Conservation (phyloP, 2,329 filamentous ascomycete species). For the Dactylonectria estremocensis region DNA sequence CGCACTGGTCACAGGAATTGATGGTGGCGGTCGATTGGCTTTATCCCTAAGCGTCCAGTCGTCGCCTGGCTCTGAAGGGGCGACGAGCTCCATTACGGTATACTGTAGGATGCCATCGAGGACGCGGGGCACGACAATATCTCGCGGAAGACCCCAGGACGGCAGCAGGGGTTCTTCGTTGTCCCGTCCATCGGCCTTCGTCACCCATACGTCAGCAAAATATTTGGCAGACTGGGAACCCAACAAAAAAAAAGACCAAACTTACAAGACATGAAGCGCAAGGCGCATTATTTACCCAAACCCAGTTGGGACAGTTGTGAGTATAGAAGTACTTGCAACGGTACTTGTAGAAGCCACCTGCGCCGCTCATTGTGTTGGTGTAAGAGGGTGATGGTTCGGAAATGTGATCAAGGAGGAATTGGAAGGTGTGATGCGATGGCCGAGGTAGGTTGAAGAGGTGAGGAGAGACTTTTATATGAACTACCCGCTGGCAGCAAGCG, state of each 20-base stretch:
- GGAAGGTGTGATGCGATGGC: slow-evolving; percentile 31
- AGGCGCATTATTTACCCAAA: slow-evolving; percentile 66
- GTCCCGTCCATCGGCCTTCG: slow-evolving; percentile 66
- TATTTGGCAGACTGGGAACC: background rate
- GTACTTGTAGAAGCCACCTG: slow-evolving; percentile 67
- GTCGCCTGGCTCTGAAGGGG: slow-evolving; percentile 54
- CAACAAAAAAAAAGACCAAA: slow-evolving; percentile 22
- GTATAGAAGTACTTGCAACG: slow-evolving; percentile 70
- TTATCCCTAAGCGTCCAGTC: slow-evolving; percentile 58
- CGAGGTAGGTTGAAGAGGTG: slow-evolving; percentile 30
- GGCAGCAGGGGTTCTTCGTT: slow-evolving; percentile 52
- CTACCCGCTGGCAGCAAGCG: slow-evolving; percentile 44
- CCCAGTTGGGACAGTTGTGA: slow-evolving; percentile 68
- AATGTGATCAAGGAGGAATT: slow-evolving; percentile 12
- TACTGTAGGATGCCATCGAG: slow-evolving; percentile 64
- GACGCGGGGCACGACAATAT: slow-evolving; percentile 63
- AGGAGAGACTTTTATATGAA: slow-evolving; percentile 46
- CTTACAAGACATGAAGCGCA: slow-evolving; percentile 67
- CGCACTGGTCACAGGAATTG: slow-evolving; percentile 49
- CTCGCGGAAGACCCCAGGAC: slow-evolving; percentile 52
- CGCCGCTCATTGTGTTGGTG: slow-evolving; percentile 50
- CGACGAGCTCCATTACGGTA: slow-evolving; percentile 62
- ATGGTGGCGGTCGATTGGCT: slow-evolving; percentile 45
- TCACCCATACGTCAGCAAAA: slow-evolving; percentile 35
- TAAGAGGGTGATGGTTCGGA: slow-evolving; percentile 23